Conservation (phyloP, 2,329 filamentous ascomycete species). For the Colletotrichum orchidophilum region DNA sequence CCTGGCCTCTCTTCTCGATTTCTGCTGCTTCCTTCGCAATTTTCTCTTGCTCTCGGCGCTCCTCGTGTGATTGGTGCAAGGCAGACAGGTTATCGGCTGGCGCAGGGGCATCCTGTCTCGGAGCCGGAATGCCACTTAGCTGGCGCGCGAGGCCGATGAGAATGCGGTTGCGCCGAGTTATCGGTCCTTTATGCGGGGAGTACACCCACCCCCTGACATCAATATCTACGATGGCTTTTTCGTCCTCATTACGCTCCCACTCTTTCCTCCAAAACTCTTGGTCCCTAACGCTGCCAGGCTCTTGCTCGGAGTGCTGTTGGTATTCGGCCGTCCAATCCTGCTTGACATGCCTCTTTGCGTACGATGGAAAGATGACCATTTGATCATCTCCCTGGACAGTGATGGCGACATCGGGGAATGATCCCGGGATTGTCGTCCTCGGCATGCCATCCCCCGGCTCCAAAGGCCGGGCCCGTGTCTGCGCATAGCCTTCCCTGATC, state of each 20-base stretch:
- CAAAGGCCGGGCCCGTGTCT: slow-evolving; percentile 54
- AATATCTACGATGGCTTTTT: slow-evolving; percentile 89
- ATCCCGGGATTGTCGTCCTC: slow-evolving; percentile 69
- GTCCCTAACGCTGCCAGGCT: slow-evolving; percentile 60
- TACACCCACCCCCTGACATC: slow-evolving; percentile 98
- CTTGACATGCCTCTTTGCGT: slow-evolving; percentile 78
- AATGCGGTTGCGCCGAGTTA: slow-evolving; percentile 87
- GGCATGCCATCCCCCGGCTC: slow-evolving; percentile 46
- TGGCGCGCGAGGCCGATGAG: slow-evolving; percentile 87
- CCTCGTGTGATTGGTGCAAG: slow-evolving; percentile 56
- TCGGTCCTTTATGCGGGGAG: slow-evolving; percentile 81
- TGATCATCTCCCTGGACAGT: slow-evolving; percentile 84
- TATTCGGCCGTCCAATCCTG: slow-evolving; percentile 47
- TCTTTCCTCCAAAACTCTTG: slow-evolving; percentile 80
- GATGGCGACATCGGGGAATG: slow-evolving; percentile 87
- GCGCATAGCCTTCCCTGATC: slow-evolving; percentile 67
- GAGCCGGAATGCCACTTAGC: slow-evolving; percentile 84
- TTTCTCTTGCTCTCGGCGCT: slow-evolving; percentile 66
- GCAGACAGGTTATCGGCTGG: slow-evolving; percentile 36
- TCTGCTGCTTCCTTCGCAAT: slow-evolving; percentile 80
- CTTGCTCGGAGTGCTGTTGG: slow-evolving; percentile 45
- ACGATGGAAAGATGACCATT: slow-evolving; percentile 95
- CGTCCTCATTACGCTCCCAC: slow-evolving; percentile 83
- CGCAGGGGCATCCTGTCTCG: slow-evolving; percentile 49
- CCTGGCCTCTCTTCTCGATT: slow-evolving; percentile 77